These are phyloP conservation scores for Toxoplasma gondii DNA, from an alignment of 169 alveolate genomes.

Conservation along the genomic window DNA sequence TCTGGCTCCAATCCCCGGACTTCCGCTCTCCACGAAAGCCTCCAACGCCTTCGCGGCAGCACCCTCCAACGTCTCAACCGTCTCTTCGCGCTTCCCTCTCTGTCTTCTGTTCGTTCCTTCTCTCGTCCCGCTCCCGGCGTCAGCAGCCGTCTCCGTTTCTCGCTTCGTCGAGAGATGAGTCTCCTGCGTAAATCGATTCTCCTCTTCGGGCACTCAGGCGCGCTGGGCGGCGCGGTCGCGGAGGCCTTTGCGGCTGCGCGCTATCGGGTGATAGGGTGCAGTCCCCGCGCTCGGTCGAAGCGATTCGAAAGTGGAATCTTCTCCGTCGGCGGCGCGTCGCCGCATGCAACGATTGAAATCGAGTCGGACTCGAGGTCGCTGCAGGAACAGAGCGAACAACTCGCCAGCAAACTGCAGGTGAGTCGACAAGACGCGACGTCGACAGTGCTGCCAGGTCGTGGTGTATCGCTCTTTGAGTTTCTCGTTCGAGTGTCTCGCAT, in stretches of 20 bases:
- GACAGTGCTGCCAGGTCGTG: not conserved
- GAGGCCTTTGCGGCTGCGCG: conserved; percentile 20
- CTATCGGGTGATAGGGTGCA: conserved; percentile 15
- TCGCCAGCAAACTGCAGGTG: conserved; percentile 9
- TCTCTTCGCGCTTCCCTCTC: too few species aligned
- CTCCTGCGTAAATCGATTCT: not conserved
- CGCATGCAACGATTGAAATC: conserved; percentile 3
- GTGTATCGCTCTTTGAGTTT: too few species aligned
- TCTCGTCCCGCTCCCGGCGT: too few species aligned
- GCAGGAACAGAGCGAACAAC: not conserved
- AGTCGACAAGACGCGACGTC: not conserved
- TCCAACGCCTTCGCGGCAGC: too few species aligned
- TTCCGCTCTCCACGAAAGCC: too few species aligned
- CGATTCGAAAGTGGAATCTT: not conserved
- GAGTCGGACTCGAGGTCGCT: not conserved
- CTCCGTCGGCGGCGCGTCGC: not conserved
- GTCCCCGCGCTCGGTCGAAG: not conserved
- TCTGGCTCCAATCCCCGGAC: too few species aligned
- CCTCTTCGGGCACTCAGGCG: conserved; percentile 20
- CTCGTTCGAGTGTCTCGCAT: too few species aligned
- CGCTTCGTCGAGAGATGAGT: not conserved
- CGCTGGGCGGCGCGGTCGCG: conserved; percentile 41
- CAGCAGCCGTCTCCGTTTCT: too few species aligned
- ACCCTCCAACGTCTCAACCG: too few species aligned
- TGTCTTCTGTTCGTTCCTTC: too few species aligned